Evolutionary conservation across 192 early-diverging fungal genomes (phyloP).

Genomic region (Rhizophagus prolifer): DNA sequence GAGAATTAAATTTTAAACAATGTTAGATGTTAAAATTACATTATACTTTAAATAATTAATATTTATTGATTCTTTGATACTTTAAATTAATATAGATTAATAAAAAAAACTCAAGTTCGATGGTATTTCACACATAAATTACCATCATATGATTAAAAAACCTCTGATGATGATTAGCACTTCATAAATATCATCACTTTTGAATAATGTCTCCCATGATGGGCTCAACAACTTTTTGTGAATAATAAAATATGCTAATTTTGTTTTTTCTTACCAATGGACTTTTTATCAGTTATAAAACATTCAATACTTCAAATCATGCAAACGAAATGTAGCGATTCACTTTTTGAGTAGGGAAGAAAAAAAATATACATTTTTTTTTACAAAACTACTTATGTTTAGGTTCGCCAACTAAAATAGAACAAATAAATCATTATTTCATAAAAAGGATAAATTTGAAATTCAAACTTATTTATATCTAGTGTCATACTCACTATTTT

Average conservation of each 20-base stretch:
- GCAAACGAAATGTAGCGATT: neutral
- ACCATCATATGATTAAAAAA: neutral
- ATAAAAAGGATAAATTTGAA: neutral
- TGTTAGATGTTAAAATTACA: no score
- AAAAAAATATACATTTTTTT: neutral
- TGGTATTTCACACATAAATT: no score
- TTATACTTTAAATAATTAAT: no score
- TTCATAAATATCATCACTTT: neutral
- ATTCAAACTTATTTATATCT: neutral
- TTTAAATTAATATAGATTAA: no score
- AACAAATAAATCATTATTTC: neutral
- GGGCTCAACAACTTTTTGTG: neutral
- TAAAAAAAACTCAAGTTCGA: no score
- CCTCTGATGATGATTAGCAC: neutral
- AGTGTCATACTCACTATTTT: constrained; percentile 19
- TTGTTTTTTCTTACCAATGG: neutral
- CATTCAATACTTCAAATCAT: neutral
- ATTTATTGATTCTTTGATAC: no score
- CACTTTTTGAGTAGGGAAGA: neutral
- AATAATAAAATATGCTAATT: neutral
- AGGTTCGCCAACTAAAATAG: neutral
- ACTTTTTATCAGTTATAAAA: neutral
- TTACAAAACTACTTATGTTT: neutral
- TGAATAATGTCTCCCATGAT: neutral
- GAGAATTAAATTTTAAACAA: no score